Base-by-base conservation (phyloP, 345 rosid genomes). In the Anacardium occidentale region DNA sequence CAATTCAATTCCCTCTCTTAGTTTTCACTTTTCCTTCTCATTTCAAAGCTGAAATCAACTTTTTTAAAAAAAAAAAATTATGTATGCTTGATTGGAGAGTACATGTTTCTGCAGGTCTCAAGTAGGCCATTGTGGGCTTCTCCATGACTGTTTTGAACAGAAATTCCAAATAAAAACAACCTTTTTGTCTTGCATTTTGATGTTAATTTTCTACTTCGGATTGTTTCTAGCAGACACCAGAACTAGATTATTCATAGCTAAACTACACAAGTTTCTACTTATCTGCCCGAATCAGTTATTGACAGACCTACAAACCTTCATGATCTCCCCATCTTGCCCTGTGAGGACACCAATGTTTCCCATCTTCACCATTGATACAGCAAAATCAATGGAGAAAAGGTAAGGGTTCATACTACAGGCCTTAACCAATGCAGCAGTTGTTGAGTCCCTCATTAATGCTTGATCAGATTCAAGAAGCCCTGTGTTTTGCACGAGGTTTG, bases 381-480 rank as follows among this genome's bases (percentile, higher is more conserved):
- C 89, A 12, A 91, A 90, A 69, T 91, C 94, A 59, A 34, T 83
- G 34, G 77, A 77, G 80, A 90, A 90, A 44, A 81, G 79, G 70
- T 62, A 82, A 0, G 85, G 87, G 54, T 86, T 71, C 50, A 71
- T 62, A 51, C 88, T 82, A 26, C 90, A 94, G 7, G 88, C 76
- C 37, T 75, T 81, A 12, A 89, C 96, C 71, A 88, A 25, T 5
- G 86, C 80, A 1, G 90, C 82, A 10, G 97, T 73, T 1, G 44
- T 86, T 3, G 87, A 40, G 66, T 91, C 85, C 12, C 57, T 25
- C 84, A 85, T 72, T 26, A 94, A 74, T 14, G 79, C 91, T 76
- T 90, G 90, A 77, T 94, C 97, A 20, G 97, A 88, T 64, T 90
- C 92, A 1, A 94, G 87, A 60, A 93, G 82, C 18, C 88, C 95